phyloP scores from a whole-genome alignment of 257 asterid species.

The Mitragyna speciosa region DNA sequence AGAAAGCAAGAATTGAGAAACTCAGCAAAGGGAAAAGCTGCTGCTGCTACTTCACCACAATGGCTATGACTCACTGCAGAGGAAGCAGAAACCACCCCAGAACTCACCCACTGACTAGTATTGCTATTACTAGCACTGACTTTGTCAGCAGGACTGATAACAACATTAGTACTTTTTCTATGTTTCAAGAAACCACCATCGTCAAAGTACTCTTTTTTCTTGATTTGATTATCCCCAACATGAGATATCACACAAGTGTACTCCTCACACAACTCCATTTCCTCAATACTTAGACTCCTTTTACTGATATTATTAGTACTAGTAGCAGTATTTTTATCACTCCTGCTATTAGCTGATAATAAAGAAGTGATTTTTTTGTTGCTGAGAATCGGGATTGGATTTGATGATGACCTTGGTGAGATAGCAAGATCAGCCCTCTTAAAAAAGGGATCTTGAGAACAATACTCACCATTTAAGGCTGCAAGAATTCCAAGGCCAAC shows the following conservation, averaged over 20 bases:
- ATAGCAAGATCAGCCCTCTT: constrained; percentile 42
- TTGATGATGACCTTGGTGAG: constrained; percentile 51
- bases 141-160: constrained; percentile 3
- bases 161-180: background rate
- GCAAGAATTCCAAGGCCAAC: constrained; percentile 86
- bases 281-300: constrained; percentile 36
- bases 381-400: constrained; percentile 44
- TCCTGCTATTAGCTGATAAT: constrained; percentile 1
- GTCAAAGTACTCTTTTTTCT: constrained; percentile 62
- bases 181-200: constrained; percentile 39
- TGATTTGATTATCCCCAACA: constrained; percentile 51
- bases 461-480: constrained; percentile 34
- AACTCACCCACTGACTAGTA: constrained; percentile 9
- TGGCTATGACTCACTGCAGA: constrained; percentile 15
- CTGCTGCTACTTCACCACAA: constrained; percentile 12
- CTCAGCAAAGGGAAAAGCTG: constrained; percentile 33
- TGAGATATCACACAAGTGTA: constrained; percentile 80
- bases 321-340: background rate
- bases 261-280: constrained; percentile 68
- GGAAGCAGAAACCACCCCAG: constrained; percentile 22
- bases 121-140: background rate
- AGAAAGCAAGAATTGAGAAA: constrained; percentile 72
- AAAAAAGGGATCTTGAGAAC: constrained; percentile 30
- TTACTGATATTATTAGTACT: background rate
- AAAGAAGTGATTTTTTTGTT: constrained; percentile 8